phyloP scores from a whole-genome alignment of 2,329 filamentous ascomycete genomes.

The Plenodomus lindquistii region DNA sequence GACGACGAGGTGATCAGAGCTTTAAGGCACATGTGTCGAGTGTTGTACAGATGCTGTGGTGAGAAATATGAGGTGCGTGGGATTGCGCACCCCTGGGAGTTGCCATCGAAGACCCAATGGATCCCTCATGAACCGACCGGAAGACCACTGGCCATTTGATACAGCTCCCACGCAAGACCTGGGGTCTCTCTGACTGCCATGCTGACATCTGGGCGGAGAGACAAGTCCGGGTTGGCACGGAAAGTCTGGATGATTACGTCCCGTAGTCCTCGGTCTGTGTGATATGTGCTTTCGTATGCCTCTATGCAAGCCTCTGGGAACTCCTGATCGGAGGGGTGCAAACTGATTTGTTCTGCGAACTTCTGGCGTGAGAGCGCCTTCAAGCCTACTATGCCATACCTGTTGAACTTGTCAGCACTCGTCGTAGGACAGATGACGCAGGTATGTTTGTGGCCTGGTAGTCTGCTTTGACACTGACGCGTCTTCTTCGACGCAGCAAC shows the following conservation, averaged over 20 bases:
- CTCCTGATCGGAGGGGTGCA: conserved; percentile 50
- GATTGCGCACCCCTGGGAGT: neutral
- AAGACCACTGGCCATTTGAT: conserved; percentile 52
- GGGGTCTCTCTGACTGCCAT: conserved; percentile 50
- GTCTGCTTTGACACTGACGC: conserved; percentile 21
- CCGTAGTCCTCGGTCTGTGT: conserved; percentile 54
- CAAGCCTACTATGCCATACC: conserved; percentile 53
- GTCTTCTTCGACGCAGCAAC: conserved; percentile 14
- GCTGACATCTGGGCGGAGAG: conserved; percentile 52
- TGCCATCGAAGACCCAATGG: neutral
- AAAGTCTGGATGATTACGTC: conserved; percentile 54
- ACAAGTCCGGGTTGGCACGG: conserved; percentile 51
- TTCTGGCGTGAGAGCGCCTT: conserved; percentile 52
- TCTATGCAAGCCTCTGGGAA: conserved; percentile 54
- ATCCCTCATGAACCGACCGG: conserved; percentile 42
- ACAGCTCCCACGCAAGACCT: conserved; percentile 53
- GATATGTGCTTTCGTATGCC: conserved; percentile 54
- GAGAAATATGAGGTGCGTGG: neutral
- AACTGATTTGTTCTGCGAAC: conserved; percentile 51
- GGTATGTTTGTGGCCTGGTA: conserved; percentile 9
- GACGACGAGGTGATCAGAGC: neutral
- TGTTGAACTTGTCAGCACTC: conserved; percentile 31
- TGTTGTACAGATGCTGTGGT: neutral
- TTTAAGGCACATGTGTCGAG: neutral
- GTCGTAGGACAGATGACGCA: conserved; percentile 6